Evolutionary conservation across 805 yeast genomes (phyloP).

Genomic region (Saturnispora hagleri): DNA sequence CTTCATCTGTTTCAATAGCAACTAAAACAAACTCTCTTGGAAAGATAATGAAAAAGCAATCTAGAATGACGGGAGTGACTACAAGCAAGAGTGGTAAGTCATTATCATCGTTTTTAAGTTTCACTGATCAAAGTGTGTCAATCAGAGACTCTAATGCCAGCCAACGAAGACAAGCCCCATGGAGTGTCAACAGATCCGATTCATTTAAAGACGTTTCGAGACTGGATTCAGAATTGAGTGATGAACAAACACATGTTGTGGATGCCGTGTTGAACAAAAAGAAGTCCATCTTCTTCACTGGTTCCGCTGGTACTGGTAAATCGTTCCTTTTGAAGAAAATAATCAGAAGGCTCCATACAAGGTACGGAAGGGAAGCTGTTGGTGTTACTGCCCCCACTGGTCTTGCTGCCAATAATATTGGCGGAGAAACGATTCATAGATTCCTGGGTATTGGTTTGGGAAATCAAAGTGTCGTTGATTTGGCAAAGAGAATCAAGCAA

Average conservation of each 20-base stretch:
- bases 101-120: not conserved
- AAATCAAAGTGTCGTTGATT: slow-evolving; percentile 28
- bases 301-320: slow-evolving; percentile 86
- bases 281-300: slow-evolving; percentile 61
- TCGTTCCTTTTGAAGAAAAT: slow-evolving; percentile 59
- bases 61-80: slow-evolving; percentile 4
- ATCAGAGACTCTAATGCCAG: not conserved
- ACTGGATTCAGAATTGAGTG: slow-evolving; percentile 9
- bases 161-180: slow-evolving; percentile 7
- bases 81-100: not conserved
- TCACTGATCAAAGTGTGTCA: not conserved
- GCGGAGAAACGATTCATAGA: slow-evolving; percentile 81
- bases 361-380: slow-evolving; percentile 41
- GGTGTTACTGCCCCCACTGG: slow-evolving; percentile 97
- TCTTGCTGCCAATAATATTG: slow-evolving; percentile 87
- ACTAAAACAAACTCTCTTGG: not conserved
- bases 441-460: slow-evolving; percentile 86
- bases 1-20: not conserved
- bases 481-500: slow-evolving; percentile 41
- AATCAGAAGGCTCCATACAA: slow-evolving; percentile 40
- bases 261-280: slow-evolving; percentile 42
- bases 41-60: slow-evolving; percentile 6
- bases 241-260: slow-evolving; percentile 41
- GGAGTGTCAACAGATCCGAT: slow-evolving; percentile 5
- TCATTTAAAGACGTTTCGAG: slow-evolving; percentile 2